These are phyloP conservation scores for Camelina neglecta DNA, from an alignment of 345 rosid species.

Conservation along the genomic window DNA sequence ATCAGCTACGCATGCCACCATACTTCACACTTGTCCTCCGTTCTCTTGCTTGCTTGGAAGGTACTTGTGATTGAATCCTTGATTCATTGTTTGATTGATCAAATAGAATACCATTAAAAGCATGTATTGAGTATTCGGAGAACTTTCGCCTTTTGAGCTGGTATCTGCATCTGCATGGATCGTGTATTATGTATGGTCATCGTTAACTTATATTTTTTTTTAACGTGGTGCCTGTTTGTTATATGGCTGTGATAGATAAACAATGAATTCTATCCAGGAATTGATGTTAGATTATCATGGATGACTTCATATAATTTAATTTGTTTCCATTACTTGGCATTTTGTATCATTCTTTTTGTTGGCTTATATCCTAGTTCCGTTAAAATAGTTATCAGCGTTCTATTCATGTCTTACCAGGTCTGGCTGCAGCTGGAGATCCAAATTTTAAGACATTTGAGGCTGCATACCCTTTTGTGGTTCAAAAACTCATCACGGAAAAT, in stretches of 20 bases:
- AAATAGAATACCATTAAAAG: constrained; percentile 7
- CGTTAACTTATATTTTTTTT: neutral
- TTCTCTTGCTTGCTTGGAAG: constrained; percentile 96
- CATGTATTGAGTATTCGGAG: neutral
- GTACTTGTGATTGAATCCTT: constrained; percentile 49
- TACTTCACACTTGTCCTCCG: constrained; percentile 93
- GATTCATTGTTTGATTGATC: constrained; percentile 12
- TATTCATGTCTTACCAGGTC: constrained; percentile 57
- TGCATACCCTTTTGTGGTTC: constrained; percentile 90
- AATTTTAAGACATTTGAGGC: constrained; percentile 91
- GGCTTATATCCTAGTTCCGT: constrained; percentile 8
- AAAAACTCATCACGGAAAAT: constrained; percentile 84
- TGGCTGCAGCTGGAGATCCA: constrained; percentile 84
- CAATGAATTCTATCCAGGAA: constrained; percentile 6
- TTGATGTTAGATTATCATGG: constrained; percentile 10
- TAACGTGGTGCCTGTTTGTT: neutral
- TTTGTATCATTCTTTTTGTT: constrained; percentile 11
- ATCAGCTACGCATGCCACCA: constrained; percentile 96
- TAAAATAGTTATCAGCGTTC: constrained; percentile 9
- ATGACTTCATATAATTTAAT: constrained; percentile 12
- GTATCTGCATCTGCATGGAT: constrained; percentile 19
- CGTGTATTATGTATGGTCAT: neutral
- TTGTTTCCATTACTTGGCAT: constrained; percentile 8
- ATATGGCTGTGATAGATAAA: constrained; percentile 19
- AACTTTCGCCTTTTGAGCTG: constrained; percentile 15